These are phyloP conservation scores for Glebionis coronaria DNA, from an alignment of 129 eudicot species.

Conservation along the genomic window DNA sequence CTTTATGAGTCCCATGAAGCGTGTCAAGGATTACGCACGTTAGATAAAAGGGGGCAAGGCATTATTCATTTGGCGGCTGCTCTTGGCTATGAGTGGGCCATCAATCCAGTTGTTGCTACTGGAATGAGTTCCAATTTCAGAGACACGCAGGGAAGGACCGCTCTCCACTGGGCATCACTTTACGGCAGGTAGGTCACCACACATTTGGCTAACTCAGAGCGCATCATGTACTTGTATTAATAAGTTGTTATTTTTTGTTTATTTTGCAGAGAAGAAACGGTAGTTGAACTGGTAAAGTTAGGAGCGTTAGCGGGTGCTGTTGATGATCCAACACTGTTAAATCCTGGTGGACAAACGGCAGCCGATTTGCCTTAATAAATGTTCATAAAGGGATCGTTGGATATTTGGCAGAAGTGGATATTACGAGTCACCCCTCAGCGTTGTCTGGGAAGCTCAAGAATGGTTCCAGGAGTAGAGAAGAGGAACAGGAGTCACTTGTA, in stretches of 20 bases:
- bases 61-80: constrained; percentile 39
- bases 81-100: constrained; percentile 44
- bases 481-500: too few relatives aligned
- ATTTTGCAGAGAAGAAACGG: constrained; percentile 34
- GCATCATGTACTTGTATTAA: background rate
- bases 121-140: constrained; percentile 39
- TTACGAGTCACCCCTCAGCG: too few relatives aligned
- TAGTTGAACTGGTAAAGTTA: constrained; percentile 23
- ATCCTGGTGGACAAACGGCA: constrained; percentile 28
- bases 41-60: constrained; percentile 38
- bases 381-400: too few relatives aligned
- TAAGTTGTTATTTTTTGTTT: background rate
- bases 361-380: constrained; percentile 21
- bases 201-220: background rate
- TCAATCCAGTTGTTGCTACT: constrained; percentile 29
- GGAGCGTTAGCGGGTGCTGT: constrained; percentile 23
- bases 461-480: too few relatives aligned
- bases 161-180: constrained; percentile 45
- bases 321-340: too few relatives aligned
- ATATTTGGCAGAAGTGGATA: too few relatives aligned
- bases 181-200: constrained; percentile 35
- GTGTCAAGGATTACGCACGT: constrained; percentile 21
- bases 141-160: constrained; percentile 39
- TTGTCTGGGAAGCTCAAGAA: too few relatives aligned
- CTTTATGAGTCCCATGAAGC: constrained; percentile 23